Evolutionary conservation across 345 rosid genomes (phyloP).

Genomic region (Ricinus communis): DNA sequence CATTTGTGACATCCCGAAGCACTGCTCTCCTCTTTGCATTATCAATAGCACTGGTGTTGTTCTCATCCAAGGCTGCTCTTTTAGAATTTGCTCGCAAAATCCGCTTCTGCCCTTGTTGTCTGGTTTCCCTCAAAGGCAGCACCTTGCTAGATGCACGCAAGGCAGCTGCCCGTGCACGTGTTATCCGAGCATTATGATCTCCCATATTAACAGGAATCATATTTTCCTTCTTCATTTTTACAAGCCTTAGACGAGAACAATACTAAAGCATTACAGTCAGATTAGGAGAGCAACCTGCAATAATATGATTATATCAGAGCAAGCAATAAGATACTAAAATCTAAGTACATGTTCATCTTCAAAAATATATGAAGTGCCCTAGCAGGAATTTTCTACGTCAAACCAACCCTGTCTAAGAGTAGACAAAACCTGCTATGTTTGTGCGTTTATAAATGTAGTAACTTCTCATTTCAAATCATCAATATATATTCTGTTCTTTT

Average conservation of each 20-base stretch:
- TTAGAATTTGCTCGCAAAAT: constrained; percentile 38
- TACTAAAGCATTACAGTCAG: constrained; percentile 23
- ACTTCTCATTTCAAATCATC: too few species aligned
- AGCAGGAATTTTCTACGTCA: background rate
- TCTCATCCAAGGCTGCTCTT: constrained; percentile 57
- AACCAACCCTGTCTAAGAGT: background rate
- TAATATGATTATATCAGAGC: constrained; percentile 12
- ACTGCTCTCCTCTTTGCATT: constrained; percentile 59
- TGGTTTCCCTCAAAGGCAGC: constrained; percentile 33
- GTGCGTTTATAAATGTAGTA: background rate
- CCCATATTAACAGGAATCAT: constrained; percentile 31
- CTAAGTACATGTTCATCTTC: background rate
- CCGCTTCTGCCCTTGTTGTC: constrained; percentile 37
- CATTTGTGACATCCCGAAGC: constrained; percentile 74
- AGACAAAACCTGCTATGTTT: background rate
- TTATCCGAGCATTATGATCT: constrained; percentile 49
- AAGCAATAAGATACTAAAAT: background rate
- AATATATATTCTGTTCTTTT: background rate
- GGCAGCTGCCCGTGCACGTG: constrained; percentile 72
- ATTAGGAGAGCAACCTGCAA: constrained; percentile 24
- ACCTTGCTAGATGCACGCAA: constrained; percentile 38
- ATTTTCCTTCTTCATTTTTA: constrained; percentile 58
- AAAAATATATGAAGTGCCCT: too few species aligned
- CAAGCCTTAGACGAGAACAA: constrained; percentile 35
- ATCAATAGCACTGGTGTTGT: constrained; percentile 31